These are phyloP conservation scores for Clathrospora elynae DNA, from an alignment of 2,329 filamentous ascomycete genomes.

Conservation along the genomic window DNA sequence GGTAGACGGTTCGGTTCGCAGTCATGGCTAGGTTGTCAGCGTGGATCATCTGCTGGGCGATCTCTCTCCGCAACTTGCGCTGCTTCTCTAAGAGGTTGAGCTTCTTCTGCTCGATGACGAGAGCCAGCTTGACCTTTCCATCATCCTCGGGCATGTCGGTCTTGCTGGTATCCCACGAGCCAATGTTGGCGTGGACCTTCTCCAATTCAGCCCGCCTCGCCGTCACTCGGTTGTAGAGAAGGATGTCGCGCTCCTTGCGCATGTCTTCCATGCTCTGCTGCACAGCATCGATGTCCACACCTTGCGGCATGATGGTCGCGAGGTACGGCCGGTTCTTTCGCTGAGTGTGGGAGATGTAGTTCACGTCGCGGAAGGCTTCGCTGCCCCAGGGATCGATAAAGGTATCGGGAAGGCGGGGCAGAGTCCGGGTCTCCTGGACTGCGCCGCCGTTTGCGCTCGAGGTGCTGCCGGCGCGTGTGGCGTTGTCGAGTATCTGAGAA, in stretches of 20 bases:
- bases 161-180: constrained; percentile 78
- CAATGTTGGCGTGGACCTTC: constrained; percentile 80
- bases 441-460: constrained; percentile 51
- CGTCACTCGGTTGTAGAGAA: constrained; percentile 87
- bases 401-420: constrained; percentile 55
- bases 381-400: constrained; percentile 55
- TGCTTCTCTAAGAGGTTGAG: constrained; percentile 88
- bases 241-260: constrained; percentile 82
- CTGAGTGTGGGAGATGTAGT: constrained; percentile 77
- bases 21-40: constrained; percentile 98
- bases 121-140: constrained; percentile 79
- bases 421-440: constrained; percentile 35
- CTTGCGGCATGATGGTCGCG: constrained; percentile 85
- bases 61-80: constrained; percentile 79
- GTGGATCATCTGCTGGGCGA: constrained; percentile 90
- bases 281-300: constrained; percentile 77
- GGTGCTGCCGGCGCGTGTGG: constrained; percentile 47
- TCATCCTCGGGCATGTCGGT: constrained; percentile 73
- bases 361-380: constrained; percentile 63
- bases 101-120: constrained; percentile 94
- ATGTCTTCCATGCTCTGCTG: constrained; percentile 56
- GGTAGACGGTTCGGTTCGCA: constrained; percentile 87
- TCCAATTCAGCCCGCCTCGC: constrained; percentile 85
- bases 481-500: constrained; percentile 59
- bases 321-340: constrained; percentile 79